These are phyloP conservation scores for Linderina pennispora DNA, from an alignment of 192 early-diverging fungal species.

Conservation along the genomic window DNA sequence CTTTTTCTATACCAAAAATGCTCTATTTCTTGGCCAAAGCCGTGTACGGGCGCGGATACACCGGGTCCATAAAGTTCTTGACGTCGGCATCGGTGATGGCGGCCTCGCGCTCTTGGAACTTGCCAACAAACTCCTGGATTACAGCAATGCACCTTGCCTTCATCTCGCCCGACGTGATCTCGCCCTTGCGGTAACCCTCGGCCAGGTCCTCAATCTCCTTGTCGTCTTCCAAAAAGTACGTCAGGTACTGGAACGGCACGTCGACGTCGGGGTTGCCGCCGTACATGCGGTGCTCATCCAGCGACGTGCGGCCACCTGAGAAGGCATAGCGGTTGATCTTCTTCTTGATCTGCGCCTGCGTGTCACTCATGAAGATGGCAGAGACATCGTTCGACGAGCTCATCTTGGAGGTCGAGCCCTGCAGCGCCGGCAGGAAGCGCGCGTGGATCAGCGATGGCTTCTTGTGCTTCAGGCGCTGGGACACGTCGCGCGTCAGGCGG, in stretches of 20 bases:
- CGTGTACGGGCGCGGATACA: conserved; percentile 39
- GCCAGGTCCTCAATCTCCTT: conserved; percentile 69
- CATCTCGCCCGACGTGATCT: conserved; percentile 80
- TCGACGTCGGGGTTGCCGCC: conserved; percentile 96
- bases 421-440: conserved; percentile 92
- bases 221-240: conserved; percentile 94
- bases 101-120: conserved; percentile 67
- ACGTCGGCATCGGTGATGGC: conserved; percentile 59
- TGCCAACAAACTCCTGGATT: conserved; percentile 66
- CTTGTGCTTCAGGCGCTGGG: conserved; percentile 86
- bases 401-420: conserved; percentile 93
- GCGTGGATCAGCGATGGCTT: conserved; percentile 93
- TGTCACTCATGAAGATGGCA: conserved; percentile 91
- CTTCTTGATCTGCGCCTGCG: conserved; percentile 89
- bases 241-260: conserved; percentile 89
- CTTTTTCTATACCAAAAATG: too few relatives aligned
- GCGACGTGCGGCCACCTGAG: conserved; percentile 82
- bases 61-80: conserved; percentile 58
- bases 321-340: conserved; percentile 97
- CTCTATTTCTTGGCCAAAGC: conserved; percentile 26
- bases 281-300: conserved; percentile 72
- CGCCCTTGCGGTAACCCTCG: conserved; percentile 72
- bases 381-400: conserved; percentile 81
- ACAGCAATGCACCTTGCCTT: conserved; percentile 87
- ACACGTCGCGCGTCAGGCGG: conserved; percentile 92